Percentiles rank a stretch among this genome's conserved stretches.
These are phyloP conservation scores for Xylaria sp. DNA, from an alignment of 2,329 filamentous ascomycete genomes.

Conservation along the genomic window DNA sequence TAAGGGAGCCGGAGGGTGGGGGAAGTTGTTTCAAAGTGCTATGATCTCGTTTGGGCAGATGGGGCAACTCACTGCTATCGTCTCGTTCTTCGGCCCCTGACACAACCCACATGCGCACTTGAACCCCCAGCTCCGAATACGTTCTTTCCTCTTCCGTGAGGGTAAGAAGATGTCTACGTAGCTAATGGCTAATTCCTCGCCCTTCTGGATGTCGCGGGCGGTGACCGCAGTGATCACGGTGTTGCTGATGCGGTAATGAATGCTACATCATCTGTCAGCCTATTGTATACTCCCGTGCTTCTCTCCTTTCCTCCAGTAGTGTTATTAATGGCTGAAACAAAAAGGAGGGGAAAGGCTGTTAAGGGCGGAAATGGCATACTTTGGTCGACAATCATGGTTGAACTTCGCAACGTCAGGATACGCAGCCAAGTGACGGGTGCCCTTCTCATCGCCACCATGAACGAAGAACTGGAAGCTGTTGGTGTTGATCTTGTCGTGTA, in stretches of 20 bases:
- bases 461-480: conserved; percentile 53
- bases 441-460: conserved; percentile 40
- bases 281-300: neutral
- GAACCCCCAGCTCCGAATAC: conserved; percentile 53
- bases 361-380: conserved; percentile 46
- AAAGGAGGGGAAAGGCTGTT: neutral
- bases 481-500: conserved; percentile 50
- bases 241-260: conserved; percentile 52
- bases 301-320: neutral
- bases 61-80: conserved; percentile 31
- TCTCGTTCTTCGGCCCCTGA: conserved; percentile 31
- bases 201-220: conserved; percentile 51
- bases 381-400: conserved; percentile 57
- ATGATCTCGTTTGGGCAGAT: no score
- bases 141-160: conserved; percentile 47
- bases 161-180: conserved; percentile 51
- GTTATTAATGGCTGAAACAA: neutral
- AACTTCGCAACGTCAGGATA: conserved; percentile 52
- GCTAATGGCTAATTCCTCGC: conserved; percentile 54
- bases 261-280: conserved; percentile 38
- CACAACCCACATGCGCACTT: conserved; percentile 52
- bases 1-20: neutral
- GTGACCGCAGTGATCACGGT: conserved; percentile 54
- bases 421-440: conserved; percentile 49
- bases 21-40: neutral